Evolutionary conservation across 2,329 filamentous ascomycete species (phyloP), one percentile per base, ranked within the genome.

Genomic region (Zarea fungicola): DNA sequence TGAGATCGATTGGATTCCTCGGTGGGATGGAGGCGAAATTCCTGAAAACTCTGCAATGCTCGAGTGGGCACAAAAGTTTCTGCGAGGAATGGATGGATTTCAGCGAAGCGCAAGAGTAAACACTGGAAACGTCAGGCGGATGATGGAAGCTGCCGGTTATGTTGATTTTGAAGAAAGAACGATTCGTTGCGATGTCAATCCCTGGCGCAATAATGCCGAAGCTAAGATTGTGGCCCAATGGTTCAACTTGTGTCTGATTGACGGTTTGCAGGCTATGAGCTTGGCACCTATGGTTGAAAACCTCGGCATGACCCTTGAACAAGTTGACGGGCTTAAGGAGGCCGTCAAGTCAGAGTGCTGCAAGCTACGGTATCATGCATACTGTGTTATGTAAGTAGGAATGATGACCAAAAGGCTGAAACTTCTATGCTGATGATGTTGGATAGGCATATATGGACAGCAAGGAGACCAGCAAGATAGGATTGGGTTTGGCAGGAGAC

Each of bases 1-100:
- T 41, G 92, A 97, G 64, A 85, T 97, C 48, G 89, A 97, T 65
- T 87, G 87, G 66, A 73, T 78, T 41, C 89, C 89, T 16, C 81
- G 81, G 44, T 86, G 82, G 60, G 84, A 89, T 54, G 81, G 87
- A 57, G 75, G 77, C 29, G 80, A 80, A 1, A 67, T 87, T 13
- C 74, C 78, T 10, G 55, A 67, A 4, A 68, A 80, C 31, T 81
- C 84, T 7, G 71, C 75, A 23, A 69, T 92, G 14, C 66, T 72
- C 37, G 70, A 80, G 57, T 96, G 90, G 90, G 85, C 84, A 53
- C 68, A 79, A 22, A 78, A 80, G 50, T 70, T 95, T 49, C 74
- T 81, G 41, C 75, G 80, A 50, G 85, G 86, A 36, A 91, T 89
- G 56, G 75, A 81, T 40, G 72, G 74, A 35, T 76, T 78, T 34